Evolutionary conservation across 345 rosid species (phyloP), one percentile per base, ranked within the genome.

Genomic region (Populus nigra): DNA sequence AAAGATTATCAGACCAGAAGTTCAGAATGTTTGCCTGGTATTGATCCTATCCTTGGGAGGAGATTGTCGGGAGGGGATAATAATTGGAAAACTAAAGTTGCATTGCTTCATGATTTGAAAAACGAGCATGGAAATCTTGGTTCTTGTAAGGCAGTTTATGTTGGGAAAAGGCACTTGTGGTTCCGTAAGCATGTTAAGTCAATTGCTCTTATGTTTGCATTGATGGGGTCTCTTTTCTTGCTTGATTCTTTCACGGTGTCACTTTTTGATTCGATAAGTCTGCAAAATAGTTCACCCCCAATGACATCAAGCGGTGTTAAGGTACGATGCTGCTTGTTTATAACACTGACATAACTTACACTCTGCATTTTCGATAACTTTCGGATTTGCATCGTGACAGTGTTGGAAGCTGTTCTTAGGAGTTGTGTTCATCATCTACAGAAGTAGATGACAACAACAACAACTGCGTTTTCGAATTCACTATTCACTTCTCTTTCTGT

Each of bases 221-320:
- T 88, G 77, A 72, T 87, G 70, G 78, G 83, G 73, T 87, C 88
- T 69, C 76, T 93, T 69, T 83, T 92, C 82, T 65, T 88, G 80
- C 85, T 92, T 67, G 99, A 93, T 85, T 84, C 94, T 47, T 74
- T 90, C 66, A 70, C 89, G 89, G 87, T 91, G 41, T 89, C 96
- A 18, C 31, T 93, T 73, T 90, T 85, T 86, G 83, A 83, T 83
- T 90, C 91, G 0, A 76, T 86, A 53, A 73, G 77, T 77, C 76
- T 80, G 39, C 88, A 77, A 22, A 77, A 78, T 77, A 79, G 82
- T 61, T 86, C 97, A 63, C 75, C 79, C 75, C 76, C 86, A 47
- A 80, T 47, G 71, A 79, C 81, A 72, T 73, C 77, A 8, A 80
- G 73, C 68, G 22, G 39, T 55, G 73, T 72, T 59, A 81, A 91